A percentile compares a stretch with the other conserved stretches of the same genome.
phyloP scores from a whole-genome alignment of 495 filamentous ascomycete species.

The Trichoderma erinaceum region DNA sequence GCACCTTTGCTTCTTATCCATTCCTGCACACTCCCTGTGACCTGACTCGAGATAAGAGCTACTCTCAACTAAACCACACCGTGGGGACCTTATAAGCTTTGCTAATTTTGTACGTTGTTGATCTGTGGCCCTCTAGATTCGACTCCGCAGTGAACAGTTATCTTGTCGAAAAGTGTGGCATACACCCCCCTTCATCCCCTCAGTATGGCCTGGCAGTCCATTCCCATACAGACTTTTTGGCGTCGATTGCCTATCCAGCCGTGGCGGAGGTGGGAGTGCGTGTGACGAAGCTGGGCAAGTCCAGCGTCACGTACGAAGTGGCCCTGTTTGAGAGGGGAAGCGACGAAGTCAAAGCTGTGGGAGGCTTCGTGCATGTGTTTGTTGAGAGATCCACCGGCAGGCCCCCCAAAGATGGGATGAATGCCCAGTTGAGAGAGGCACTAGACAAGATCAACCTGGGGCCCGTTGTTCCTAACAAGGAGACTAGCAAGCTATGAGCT shows the following conservation, averaged over 20 bases:
- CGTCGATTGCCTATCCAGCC: slow-evolving; percentile 74
- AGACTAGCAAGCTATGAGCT: slow-evolving; percentile 17
- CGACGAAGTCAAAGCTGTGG: slow-evolving; percentile 76
- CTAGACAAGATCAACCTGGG: slow-evolving; percentile 37
- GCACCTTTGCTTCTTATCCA: not conserved
- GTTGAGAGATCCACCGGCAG: slow-evolving; percentile 66
- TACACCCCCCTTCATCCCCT: slow-evolving; percentile 60
- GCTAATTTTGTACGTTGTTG: not conserved
- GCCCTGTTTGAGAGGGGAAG: slow-evolving; percentile 74
- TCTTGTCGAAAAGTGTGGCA: slow-evolving; percentile 70
- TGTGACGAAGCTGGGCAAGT: slow-evolving; percentile 76
- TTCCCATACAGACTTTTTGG: slow-evolving; percentile 78
- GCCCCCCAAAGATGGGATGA: slow-evolving; percentile 58
- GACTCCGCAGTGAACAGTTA: slow-evolving; percentile 91
- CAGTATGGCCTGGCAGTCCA: slow-evolving; percentile 80
- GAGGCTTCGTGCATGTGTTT: slow-evolving; percentile 85
- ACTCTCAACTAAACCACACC: not conserved
- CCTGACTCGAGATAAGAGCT: not conserved
- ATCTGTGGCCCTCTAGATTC: slow-evolving; percentile 33
- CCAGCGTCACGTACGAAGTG: slow-evolving; percentile 89
- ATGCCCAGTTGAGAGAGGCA: slow-evolving; percentile 43
- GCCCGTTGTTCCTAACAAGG: not conserved
- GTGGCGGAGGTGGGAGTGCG: slow-evolving; percentile 74
- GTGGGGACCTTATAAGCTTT: not conserved
- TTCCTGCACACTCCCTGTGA: not conserved